Evolutionary conservation across 2,329 filamentous ascomycete species (phyloP).

Genomic region (Colletotrichum eleusines): DNA sequence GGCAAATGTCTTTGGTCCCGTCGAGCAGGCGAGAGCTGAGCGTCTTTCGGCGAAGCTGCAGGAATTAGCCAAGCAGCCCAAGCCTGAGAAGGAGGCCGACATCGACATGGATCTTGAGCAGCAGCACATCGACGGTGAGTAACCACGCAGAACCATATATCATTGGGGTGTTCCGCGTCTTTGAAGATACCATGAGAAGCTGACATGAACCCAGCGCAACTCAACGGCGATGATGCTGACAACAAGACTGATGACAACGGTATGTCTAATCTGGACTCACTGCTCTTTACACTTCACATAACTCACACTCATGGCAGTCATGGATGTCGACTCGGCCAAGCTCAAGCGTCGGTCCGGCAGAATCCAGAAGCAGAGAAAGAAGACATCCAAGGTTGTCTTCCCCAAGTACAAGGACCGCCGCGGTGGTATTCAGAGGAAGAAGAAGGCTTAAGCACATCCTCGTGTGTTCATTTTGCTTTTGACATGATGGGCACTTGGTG

Average conservation of each 20-base stretch:
- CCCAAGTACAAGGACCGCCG: slow-evolving; percentile 67
- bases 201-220: slow-evolving; percentile 45
- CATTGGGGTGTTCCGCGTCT: not conserved
- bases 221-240: slow-evolving; percentile 45
- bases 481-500: not conserved
- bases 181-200: slow-evolving; percentile 13
- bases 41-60: slow-evolving; percentile 88
- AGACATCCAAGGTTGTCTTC: slow-evolving; percentile 71
- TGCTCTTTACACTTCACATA: slow-evolving; percentile 43
- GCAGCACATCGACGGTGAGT: slow-evolving; percentile 36
- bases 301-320: slow-evolving; percentile 54
- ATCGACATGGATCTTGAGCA: slow-evolving; percentile 61
- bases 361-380: slow-evolving; percentile 68
- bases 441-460: slow-evolving; percentile 47
- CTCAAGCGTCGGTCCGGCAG: slow-evolving; percentile 54
- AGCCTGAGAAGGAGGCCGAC: slow-evolving; percentile 67
- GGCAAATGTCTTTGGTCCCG: slow-evolving; percentile 84
- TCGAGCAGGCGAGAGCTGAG: slow-evolving; percentile 81
- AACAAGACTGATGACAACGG: slow-evolving; percentile 46
- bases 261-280: slow-evolving; percentile 4
- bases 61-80: slow-evolving; percentile 82
- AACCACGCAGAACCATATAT: not conserved
- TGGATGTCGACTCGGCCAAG: slow-evolving; percentile 69
- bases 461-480: not conserved
- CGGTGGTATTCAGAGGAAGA: slow-evolving; percentile 56